These are phyloP conservation scores for Spizellomyces punctatus DNA, from an alignment of 192 early-diverging fungal genomes.

Conservation along the genomic window DNA sequence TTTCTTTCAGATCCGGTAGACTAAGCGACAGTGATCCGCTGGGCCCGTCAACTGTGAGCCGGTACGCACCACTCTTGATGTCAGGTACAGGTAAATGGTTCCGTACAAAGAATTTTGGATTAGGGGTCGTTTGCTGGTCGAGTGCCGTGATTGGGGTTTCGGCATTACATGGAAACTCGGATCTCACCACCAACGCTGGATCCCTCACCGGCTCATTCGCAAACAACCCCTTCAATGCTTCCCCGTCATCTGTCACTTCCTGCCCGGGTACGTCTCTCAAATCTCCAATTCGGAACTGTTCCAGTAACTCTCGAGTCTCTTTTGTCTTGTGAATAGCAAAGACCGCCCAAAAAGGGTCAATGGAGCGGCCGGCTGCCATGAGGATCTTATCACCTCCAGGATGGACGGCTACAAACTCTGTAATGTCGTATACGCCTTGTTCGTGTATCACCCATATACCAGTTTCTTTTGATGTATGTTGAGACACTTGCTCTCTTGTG, in stretches of 20 bases:
- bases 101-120: slow-evolving; percentile 76
- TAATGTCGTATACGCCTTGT: slow-evolving; percentile 57
- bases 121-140: slow-evolving; percentile 72
- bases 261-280: background rate
- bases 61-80: slow-evolving; percentile 58
- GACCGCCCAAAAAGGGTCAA: slow-evolving; percentile 60
- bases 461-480: slow-evolving; percentile 40
- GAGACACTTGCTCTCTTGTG: slow-evolving; percentile 42
- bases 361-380: slow-evolving; percentile 54
- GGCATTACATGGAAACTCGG: slow-evolving; percentile 82
- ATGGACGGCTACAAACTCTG: slow-evolving; percentile 55
- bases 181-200: slow-evolving; percentile 63
- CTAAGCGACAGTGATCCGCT: slow-evolving; percentile 42
- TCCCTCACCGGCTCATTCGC: slow-evolving; percentile 74
- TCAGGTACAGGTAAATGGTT: slow-evolving; percentile 90
- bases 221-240: slow-evolving; percentile 44
- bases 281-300: slow-evolving; percentile 52
- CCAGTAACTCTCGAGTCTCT: slow-evolving; percentile 45
- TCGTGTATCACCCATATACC: slow-evolving; percentile 51
- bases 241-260: slow-evolving; percentile 15
- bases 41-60: slow-evolving; percentile 60
- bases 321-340: slow-evolving; percentile 50
- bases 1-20: slow-evolving; percentile 52
- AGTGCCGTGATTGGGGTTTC: slow-evolving; percentile 61
- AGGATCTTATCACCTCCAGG: slow-evolving; percentile 56